Base-by-base conservation (phyloP, 306 rosid genomes). In the Castanea crenata region DNA sequence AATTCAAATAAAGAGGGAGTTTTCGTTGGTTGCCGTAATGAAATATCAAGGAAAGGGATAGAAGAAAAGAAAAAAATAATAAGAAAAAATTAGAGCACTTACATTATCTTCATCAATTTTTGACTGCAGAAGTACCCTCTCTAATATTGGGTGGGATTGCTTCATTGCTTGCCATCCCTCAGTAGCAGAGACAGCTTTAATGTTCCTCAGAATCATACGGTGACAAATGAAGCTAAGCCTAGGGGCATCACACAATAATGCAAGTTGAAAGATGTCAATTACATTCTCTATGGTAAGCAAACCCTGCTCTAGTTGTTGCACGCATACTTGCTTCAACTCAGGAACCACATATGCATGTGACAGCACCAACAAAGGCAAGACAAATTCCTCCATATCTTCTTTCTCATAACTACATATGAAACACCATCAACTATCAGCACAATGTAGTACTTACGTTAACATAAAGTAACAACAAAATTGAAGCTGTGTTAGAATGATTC, bases 111-210 rank as follows among this genome's bases (percentile, higher is more conserved):
- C 97, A 16, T 81, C 87, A 3, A 83, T 80, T 65, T 86, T 21
- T 34, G 89, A 90, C 52, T 76, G 83, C 20, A 91, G 34, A 49
- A 94, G 78, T 76, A 83, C 89, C 82, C 77, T 92, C 81, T 91
- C 97, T 18, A 94, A 81, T 55, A 71, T 7, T 7, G 99, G 99
- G 74, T 94, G 97, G 75, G 97, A 90, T 76, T 76, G 80, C 88
- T 74, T 88, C 97, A 92, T 92, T 46, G 77, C 76, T 83, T 85
- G 88, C 99, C 97, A 94, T 71, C 93, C 97, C 54, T 86, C 93
- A 3, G 97, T 84, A 15, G 73, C 78, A 6, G 93, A 87, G 61
- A 92, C 87, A 21, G 84, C 80, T 87, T 90, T 91, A 41, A 91
- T 89, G 76, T 85, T 84, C 69, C 76, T 86, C 6, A 84, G 65